phyloP scores from a whole-genome alignment of 495 filamentous ascomycete species.

The Neurospora pannonica region DNA sequence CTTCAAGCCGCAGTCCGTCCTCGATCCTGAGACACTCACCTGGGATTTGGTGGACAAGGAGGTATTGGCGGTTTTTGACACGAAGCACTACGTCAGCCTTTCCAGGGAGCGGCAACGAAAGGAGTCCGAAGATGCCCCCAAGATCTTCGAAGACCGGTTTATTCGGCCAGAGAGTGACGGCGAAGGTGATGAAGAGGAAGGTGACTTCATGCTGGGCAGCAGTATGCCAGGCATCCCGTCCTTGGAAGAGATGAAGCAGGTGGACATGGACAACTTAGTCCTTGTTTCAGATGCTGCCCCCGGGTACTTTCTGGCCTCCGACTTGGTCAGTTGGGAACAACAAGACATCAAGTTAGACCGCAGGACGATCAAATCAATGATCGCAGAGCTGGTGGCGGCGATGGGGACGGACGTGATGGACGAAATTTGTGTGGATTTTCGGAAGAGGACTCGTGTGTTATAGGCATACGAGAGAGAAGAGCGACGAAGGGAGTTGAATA shows the following conservation, averaged over 20 bases:
- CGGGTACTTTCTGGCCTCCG: conserved; percentile 29
- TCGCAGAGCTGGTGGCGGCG: conserved; percentile 69
- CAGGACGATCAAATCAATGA: conserved; percentile 49
- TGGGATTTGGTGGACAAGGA: conserved; percentile 72
- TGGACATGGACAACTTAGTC: conserved; percentile 52
- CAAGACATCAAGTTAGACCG: conserved; percentile 40
- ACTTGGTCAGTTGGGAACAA: conserved; percentile 59
- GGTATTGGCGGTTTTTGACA: conserved; percentile 52
- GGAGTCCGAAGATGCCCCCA: neutral
- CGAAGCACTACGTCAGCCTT: conserved; percentile 58
- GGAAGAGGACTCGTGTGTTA: neutral
- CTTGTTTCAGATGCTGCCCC: conserved; percentile 22
- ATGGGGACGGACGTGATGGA: conserved; percentile 59
- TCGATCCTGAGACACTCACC: conserved; percentile 64
- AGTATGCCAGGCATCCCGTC: conserved; percentile 74
- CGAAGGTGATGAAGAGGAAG: conserved; percentile 24
- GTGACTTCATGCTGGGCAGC: conserved; percentile 53
- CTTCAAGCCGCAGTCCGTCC: conserved; percentile 72
- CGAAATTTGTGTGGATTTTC: conserved; percentile 39
- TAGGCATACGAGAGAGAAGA: neutral
- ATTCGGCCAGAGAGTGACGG: conserved; percentile 2
- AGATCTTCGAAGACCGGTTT: neutral
- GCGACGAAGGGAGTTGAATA: neutral
- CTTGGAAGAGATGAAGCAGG: conserved; percentile 45
- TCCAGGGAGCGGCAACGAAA: conserved; percentile 35